Conservation (phyloP, 768 basidiomycete species). For the Podaxis rugospora region DNA sequence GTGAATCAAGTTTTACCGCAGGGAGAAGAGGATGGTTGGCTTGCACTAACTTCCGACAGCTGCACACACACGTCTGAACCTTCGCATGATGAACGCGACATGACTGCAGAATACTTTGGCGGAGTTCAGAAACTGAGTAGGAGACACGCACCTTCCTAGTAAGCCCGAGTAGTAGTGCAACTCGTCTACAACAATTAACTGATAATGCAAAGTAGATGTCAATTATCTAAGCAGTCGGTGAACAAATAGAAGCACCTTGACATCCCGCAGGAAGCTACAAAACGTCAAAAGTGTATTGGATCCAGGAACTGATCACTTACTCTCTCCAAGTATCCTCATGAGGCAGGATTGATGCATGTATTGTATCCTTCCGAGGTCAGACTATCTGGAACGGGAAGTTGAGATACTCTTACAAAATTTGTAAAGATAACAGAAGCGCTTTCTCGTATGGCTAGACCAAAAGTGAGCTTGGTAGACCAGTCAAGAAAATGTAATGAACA, state of each 20-base stretch:
- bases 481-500: constrained; percentile 20
- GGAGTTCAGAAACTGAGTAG: not conserved
- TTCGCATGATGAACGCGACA: constrained; percentile 73
- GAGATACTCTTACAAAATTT: constrained; percentile 63
- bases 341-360: constrained; percentile 82
- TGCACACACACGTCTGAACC: constrained; percentile 70
- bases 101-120: constrained; percentile 43
- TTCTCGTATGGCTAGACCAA: constrained; percentile 58
- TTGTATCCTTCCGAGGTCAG: constrained; percentile 55
- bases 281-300: constrained; percentile 6
- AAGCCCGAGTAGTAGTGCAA: constrained; percentile 82
- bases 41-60: constrained; percentile 68
- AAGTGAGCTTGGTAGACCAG: not conserved
- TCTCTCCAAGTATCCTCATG: constrained; percentile 82
- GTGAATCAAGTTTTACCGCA: not conserved
- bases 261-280: constrained; percentile 65
- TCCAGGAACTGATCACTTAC: constrained; percentile 25
- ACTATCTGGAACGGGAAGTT: not conserved
- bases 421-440: constrained; percentile 81
- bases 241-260: constrained; percentile 37
- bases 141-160: constrained; percentile 60
- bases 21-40: not conserved
- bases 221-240: not conserved
- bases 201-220: not conserved
- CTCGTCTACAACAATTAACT: constrained; percentile 80